These are phyloP conservation scores for Solanum sparsipilum DNA, from an alignment of 257 asterid species.

Conservation along the genomic window DNA sequence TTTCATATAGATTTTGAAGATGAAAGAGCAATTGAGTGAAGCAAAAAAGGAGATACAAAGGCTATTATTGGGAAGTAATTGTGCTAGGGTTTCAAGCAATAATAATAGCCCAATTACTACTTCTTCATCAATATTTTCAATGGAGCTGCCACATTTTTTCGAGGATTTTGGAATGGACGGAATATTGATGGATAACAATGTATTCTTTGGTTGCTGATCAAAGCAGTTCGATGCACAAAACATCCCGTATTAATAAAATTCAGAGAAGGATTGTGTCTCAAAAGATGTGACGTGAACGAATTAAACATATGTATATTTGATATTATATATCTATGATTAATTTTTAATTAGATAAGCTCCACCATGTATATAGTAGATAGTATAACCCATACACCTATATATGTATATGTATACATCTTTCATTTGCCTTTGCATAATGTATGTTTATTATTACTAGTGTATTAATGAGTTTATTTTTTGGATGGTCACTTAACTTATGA, in stretches of 20 bases:
- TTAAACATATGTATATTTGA: background rate
- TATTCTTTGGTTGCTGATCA: slow-evolving; percentile 14
- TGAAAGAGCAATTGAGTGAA: slow-evolving; percentile 39
- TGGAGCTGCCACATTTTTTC: slow-evolving; percentile 16
- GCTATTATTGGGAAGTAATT: slow-evolving; percentile 10
- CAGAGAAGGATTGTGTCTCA: background rate
- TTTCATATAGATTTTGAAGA: slow-evolving; percentile 19
- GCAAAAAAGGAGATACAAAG: slow-evolving; percentile 39
- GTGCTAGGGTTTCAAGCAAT: slow-evolving; percentile 40
- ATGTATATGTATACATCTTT: slow-evolving; percentile 1
- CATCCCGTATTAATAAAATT: fast-evolving
- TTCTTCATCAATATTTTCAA: slow-evolving; percentile 22
- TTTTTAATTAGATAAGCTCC: background rate
- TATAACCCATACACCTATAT: background rate
- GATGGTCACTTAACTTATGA: background rate
- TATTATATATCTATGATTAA: background rate
- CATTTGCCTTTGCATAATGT: slow-evolving; percentile 5
- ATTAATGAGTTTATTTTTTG: background rate
- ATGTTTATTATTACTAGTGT: background rate
- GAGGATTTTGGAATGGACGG: slow-evolving; percentile 42
- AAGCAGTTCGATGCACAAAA: background rate
- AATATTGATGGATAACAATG: slow-evolving; percentile 9
- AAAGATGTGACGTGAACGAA: background rate
- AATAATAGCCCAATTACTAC: slow-evolving; percentile 19
- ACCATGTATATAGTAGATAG: background rate